Evolutionary conservation across 306 rosid genomes (phyloP).

Genomic region (Hippophae gyantsensis): DNA sequence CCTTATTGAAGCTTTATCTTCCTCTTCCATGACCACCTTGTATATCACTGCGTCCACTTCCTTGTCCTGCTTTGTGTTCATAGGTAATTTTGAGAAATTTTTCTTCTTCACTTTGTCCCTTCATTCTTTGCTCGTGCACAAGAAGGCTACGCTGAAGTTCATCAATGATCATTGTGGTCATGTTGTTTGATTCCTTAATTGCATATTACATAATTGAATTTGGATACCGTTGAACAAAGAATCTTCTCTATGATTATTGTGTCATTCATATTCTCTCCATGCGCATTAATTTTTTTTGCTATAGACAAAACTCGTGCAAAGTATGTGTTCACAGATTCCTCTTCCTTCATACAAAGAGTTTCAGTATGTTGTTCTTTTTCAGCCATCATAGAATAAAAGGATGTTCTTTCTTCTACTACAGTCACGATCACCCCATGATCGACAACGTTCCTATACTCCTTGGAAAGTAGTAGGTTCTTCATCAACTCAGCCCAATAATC

Average conservation of each 20-base stretch:
- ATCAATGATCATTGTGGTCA: background rate
- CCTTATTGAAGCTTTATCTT: background rate
- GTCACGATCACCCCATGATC: background rate
- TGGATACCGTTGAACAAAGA: background rate
- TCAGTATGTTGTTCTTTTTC: background rate
- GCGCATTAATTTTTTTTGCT: constrained; percentile 3
- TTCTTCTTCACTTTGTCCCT: background rate
- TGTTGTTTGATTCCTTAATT: background rate
- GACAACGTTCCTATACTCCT: constrained; percentile 1
- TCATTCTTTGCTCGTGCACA: background rate
- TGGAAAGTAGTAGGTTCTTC: background rate
- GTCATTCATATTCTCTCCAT: constrained; percentile 2
- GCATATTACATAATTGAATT: background rate
- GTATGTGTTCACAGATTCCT: too few relatives aligned
- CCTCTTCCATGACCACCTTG: constrained; percentile 1
- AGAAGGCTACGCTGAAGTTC: background rate
- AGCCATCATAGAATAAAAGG: background rate
- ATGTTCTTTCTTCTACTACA: background rate
- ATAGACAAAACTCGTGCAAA: background rate
- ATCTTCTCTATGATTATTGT: background rate
- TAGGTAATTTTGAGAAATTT: background rate
- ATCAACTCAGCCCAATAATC: constrained; percentile 3
- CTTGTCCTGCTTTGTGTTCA: background rate
- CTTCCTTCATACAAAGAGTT: too few relatives aligned
- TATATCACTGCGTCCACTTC: background rate